phyloP scores from a whole-genome alignment of 2,329 filamentous ascomycete genomes.

The Ophiostoma fasciatum region DNA sequence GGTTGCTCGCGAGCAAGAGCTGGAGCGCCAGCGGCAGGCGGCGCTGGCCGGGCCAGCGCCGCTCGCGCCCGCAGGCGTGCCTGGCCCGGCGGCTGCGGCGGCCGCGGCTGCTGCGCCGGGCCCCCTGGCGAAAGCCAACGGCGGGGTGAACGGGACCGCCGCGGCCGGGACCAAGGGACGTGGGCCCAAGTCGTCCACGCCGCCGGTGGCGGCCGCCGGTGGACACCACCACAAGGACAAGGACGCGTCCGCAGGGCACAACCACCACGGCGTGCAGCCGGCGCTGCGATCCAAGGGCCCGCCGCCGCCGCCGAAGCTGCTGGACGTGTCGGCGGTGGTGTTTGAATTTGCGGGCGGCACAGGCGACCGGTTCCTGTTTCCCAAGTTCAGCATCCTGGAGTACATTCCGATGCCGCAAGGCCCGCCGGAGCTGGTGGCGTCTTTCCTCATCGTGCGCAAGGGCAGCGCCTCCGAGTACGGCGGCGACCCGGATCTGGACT shows the following conservation, averaged over 20 bases:
- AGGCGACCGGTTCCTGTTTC: conserved; percentile 66
- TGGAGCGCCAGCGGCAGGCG: conserved; percentile 10
- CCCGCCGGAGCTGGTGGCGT: conserved; percentile 48
- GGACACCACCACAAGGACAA: background rate
- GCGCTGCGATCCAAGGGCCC: conserved; percentile 46
- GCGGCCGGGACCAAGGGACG: background rate
- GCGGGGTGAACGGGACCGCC: conserved; percentile 16
- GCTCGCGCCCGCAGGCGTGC: background rate
- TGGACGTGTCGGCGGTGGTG: conserved; percentile 50
- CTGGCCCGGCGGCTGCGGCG: background rate
- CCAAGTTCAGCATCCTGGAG: conserved; percentile 64
- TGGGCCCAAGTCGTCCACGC: background rate
- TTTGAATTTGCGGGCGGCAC: conserved; percentile 53
- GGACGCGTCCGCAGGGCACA: background rate
- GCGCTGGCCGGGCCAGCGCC: conserved; percentile 6
- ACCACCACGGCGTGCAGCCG: conserved; percentile 25
- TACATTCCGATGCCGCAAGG: conserved; percentile 36
- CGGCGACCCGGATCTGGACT: conserved; percentile 49
- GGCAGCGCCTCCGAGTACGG: conserved; percentile 51
- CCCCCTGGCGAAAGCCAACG: conserved; percentile 15
- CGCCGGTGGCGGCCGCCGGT: background rate
- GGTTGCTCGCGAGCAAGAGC: conserved; percentile 16
- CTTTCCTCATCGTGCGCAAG: conserved; percentile 63
- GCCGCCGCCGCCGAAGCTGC: conserved; percentile 36
- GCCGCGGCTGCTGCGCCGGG: background rate